Conservation (phyloP, 768 basidiomycete genomes). For the Hortiboletus campestris region DNA sequence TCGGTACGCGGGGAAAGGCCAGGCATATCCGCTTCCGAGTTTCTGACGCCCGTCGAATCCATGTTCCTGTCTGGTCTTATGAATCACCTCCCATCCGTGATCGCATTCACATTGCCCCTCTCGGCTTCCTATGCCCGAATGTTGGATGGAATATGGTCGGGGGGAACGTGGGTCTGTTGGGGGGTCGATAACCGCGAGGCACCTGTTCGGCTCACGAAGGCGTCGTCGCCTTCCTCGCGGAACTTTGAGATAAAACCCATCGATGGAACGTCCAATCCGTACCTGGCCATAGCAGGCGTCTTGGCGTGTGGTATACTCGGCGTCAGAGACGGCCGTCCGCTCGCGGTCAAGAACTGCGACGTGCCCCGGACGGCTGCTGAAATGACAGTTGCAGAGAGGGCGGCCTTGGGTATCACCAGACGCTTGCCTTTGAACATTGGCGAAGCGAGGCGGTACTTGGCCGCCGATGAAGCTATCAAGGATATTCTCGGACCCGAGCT, state of each 20-base stretch:
- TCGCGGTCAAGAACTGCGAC: conserved; percentile 40
- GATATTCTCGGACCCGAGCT: conserved; percentile 45
- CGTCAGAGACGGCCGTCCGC: conserved; percentile 37
- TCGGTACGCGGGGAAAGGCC: conserved; percentile 46
- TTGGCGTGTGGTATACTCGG: conserved; percentile 55
- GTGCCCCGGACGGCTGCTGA: conserved; percentile 36
- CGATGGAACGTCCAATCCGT: conserved; percentile 63
- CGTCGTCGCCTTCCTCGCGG: conserved; percentile 43
- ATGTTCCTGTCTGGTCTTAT: conserved; percentile 65
- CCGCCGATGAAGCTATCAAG: conserved; percentile 36
- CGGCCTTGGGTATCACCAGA: conserved; percentile 43
- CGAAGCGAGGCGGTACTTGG: conserved; percentile 45
- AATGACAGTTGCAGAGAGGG: conserved; percentile 46
- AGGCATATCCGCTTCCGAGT: conserved; percentile 17
- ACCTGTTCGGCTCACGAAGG: conserved; percentile 55
- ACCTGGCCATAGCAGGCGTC: conserved; percentile 57
- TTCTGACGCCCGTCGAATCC: conserved; percentile 45
- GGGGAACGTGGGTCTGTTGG: conserved; percentile 69
- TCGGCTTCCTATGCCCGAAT: conserved; percentile 62
- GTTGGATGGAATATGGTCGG: conserved; percentile 64
- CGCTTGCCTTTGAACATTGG: conserved; percentile 52
- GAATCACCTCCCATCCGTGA: conserved; percentile 52
- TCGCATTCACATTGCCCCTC: conserved; percentile 58
- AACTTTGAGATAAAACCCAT: conserved; percentile 63
- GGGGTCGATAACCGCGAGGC: conserved; percentile 69